These are phyloP conservation scores for Hypomyces rosellus DNA, from an alignment of 2,329 filamentous ascomycete genomes.

Conservation along the genomic window DNA sequence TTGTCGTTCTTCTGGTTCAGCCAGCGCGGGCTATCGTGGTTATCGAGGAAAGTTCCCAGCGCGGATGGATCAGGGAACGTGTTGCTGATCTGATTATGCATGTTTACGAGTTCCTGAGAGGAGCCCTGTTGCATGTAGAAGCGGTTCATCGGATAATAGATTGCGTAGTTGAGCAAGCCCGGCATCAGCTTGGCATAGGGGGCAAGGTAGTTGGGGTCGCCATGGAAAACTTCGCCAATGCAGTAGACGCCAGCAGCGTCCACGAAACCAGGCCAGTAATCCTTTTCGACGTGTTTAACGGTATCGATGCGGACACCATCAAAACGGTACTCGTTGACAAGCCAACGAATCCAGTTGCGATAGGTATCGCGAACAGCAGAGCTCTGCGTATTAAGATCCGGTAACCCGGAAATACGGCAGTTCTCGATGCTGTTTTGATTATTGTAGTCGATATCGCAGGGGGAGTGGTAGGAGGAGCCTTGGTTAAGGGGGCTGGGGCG, in stretches of 20 bases:
- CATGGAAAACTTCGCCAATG: constrained; percentile 54
- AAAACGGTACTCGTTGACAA: too few species aligned
- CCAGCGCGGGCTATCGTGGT: constrained; percentile 53
- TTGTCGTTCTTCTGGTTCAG: constrained; percentile 44
- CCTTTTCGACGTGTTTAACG: constrained; percentile 53
- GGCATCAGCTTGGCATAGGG: constrained; percentile 48
- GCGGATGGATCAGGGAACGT: constrained; percentile 37
- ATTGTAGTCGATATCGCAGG: constrained; percentile 51
- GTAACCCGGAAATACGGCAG: constrained; percentile 52
- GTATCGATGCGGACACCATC: constrained; percentile 56
- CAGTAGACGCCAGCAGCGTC: constrained; percentile 49
- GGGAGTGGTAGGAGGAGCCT: constrained; percentile 17
- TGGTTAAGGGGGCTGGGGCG: constrained; percentile 39
- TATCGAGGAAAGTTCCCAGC: constrained; percentile 49
- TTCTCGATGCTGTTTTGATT: constrained; percentile 39
- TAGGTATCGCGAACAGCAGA: constrained; percentile 42
- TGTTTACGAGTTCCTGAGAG: constrained; percentile 32
- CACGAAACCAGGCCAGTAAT: constrained; percentile 52
- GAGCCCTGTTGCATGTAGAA: constrained; percentile 23
- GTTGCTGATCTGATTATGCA: constrained; percentile 28
- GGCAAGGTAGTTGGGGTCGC: constrained; percentile 42
- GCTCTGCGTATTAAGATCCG: constrained; percentile 54
- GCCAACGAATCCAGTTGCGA: constrained; percentile 46
- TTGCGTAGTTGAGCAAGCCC: constrained; percentile 55
- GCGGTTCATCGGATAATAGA: constrained; percentile 34